Evolutionary conservation across 2,329 filamentous ascomycete genomes (phyloP).

Genomic region (Leptographium flavum): DNA sequence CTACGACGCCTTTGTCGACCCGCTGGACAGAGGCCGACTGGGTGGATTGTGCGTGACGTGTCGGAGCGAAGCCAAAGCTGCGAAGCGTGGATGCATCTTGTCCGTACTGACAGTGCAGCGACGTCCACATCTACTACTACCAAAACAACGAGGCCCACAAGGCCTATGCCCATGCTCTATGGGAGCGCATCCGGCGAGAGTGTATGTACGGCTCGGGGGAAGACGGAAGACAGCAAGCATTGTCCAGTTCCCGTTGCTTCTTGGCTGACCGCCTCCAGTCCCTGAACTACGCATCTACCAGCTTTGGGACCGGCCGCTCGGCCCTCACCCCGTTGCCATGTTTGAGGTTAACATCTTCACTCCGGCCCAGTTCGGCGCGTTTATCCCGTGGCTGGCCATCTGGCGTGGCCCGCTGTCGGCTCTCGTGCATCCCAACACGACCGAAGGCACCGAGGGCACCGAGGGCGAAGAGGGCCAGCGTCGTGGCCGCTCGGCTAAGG

Average conservation of each 20-base stretch:
- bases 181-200: conserved; percentile 66
- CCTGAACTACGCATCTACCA: conserved; percentile 73
- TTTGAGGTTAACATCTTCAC: conserved; percentile 86
- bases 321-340: conserved; percentile 75
- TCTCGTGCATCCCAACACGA: conserved; percentile 72
- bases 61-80: too few relatives aligned
- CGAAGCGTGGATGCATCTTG: conserved; percentile 5
- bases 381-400: conserved; percentile 72
- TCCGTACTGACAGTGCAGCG: conserved; percentile 25
- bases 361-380: conserved; percentile 77
- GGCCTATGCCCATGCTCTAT: conserved; percentile 56
- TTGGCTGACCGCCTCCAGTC: conserved; percentile 31
- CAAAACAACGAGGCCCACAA: conserved; percentile 47
- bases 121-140: conserved; percentile 76
- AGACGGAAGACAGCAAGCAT: too few relatives aligned
- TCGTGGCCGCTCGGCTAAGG: conserved; percentile 1
- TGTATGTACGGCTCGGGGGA: conserved; percentile 39
- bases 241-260: not conserved
- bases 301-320: conserved; percentile 63
- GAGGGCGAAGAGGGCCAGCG: conserved; percentile 8
- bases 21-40: conserved; percentile 48
- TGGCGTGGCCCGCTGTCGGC: conserved; percentile 68
- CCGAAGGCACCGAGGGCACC: conserved; percentile 19
- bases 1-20: conserved; percentile 55
- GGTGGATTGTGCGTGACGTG: conserved; percentile 53